Conservation (phyloP, 2,329 filamentous ascomycete genomes). For the Septoria linicola region DNA sequence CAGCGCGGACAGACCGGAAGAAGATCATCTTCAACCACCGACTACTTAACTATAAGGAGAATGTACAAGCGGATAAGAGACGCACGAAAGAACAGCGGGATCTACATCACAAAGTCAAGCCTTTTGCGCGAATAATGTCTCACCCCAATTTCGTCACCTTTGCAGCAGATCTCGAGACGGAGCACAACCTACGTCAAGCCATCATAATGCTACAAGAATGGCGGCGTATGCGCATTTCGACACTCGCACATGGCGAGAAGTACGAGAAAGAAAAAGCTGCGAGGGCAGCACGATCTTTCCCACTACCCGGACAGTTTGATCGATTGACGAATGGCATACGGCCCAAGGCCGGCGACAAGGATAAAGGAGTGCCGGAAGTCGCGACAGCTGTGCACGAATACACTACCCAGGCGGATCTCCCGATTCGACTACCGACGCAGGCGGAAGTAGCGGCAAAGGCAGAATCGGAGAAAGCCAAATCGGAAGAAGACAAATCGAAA, state of each 20-base stretch:
- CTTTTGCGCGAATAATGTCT: conserved; percentile 96
- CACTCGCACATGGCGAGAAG: conserved; percentile 82
- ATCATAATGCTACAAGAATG: conserved; percentile 92
- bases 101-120: conserved; percentile 87
- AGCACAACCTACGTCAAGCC: conserved; percentile 85
- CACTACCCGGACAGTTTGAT: conserved; percentile 40
- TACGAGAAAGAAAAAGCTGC: conserved; percentile 85
- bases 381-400: conserved; percentile 35
- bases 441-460: not conserved
- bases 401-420: conserved; percentile 35
- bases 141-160: conserved; percentile 84
- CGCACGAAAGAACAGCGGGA: conserved; percentile 93
- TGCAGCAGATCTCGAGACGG: conserved; percentile 80
- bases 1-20: conserved; percentile 88
- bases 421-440: conserved; percentile 31
- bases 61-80: conserved; percentile 86
- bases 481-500: conserved; percentile 27
- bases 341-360: conserved; percentile 26
- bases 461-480: conserved; percentile 13
- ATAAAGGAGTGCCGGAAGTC: conserved; percentile 29
- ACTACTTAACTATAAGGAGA: conserved; percentile 89
- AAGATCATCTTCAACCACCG: conserved; percentile 96
- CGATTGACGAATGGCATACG: conserved; percentile 32
- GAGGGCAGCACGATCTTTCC: conserved; percentile 60
- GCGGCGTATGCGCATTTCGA: conserved; percentile 79